A percentile compares a stretch with the other conserved stretches of the same genome.
phyloP scores from a whole-genome alignment of 306 rosid genomes.

The Purshia tridentata region DNA sequence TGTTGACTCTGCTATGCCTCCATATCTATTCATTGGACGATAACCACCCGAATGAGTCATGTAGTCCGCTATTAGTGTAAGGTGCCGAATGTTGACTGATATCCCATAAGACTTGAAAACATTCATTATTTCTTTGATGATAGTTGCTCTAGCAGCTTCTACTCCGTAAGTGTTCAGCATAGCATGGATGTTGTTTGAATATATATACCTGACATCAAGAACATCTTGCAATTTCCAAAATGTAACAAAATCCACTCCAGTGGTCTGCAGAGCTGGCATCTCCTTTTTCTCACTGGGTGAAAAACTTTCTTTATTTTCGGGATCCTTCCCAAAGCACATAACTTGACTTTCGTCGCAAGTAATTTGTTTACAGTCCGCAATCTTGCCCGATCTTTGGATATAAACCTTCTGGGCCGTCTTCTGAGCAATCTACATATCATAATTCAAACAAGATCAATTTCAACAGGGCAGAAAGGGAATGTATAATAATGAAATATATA shows the following conservation, averaged over 20 bases:
- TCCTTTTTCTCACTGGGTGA: conserved; percentile 52
- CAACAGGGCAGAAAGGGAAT: not conserved
- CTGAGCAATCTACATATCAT: conserved; percentile 60
- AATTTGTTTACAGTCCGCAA: conserved; percentile 58
- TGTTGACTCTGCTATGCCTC: conserved; percentile 59
- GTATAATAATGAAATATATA: not conserved
- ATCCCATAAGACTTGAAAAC: conserved; percentile 85
- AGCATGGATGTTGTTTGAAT: conserved; percentile 68
- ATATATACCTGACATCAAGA: conserved; percentile 67
- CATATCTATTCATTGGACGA: conserved; percentile 64
- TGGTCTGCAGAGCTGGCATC: conserved; percentile 69
- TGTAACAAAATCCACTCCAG: conserved; percentile 74
- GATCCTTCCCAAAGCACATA: conserved; percentile 62
- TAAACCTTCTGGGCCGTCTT: conserved; percentile 68
- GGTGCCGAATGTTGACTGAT: conserved; percentile 78
- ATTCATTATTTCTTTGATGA: conserved; percentile 72
- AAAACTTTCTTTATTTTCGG: conserved; percentile 40
- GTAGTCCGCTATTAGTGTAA: conserved; percentile 75
- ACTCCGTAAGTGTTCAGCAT: conserved; percentile 74
- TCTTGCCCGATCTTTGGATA: conserved; percentile 67
- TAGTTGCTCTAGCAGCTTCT: conserved; percentile 86
- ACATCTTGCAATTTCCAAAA: conserved; percentile 65
- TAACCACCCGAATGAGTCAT: conserved; percentile 81
- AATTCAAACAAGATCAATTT: conserved; percentile 16
- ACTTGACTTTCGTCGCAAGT: conserved; percentile 76